Percentiles rank a stretch among this genome's conserved stretches.
Evolutionary conservation across 1,284 basidiomycete species (phyloP).

Genomic region (Ustilago hordei): DNA sequence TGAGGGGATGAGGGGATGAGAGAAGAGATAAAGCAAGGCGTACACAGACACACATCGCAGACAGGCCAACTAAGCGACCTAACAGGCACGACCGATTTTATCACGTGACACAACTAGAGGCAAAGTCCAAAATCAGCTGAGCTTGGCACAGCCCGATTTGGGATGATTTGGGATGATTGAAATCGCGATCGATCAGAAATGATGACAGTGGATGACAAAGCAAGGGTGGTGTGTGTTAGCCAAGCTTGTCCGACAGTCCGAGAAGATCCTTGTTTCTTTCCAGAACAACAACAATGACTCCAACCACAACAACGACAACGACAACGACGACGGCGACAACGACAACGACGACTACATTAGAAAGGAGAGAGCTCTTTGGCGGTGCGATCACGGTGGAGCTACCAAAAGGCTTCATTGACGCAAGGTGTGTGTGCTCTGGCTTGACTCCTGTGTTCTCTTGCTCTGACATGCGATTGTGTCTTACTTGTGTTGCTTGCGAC

Average conservation of each 20-base stretch:
- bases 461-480: not conserved
- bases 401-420: constrained; percentile 79
- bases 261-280: not conserved
- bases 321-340: constrained; percentile 1
- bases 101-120: constrained; percentile 11
- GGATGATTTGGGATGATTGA: not conserved
- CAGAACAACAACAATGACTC: constrained; percentile 9
- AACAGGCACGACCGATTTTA: not conserved
- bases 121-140: constrained; percentile 28
- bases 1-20: not conserved
- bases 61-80: not conserved
- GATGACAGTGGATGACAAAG: constrained; percentile 32
- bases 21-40: not conserved
- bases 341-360: constrained; percentile 13
- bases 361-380: constrained; percentile 70
- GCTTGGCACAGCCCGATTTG: not conserved
- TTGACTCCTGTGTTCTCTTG: not conserved
- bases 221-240: not conserved
- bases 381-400: constrained; percentile 82
- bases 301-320: constrained; percentile 9
- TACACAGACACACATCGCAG: not conserved
- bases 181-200: not conserved
- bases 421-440: constrained; percentile 76
- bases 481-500: not conserved
- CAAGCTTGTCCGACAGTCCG: not conserved